phyloP scores from a whole-genome alignment of 1,284 basidiomycete species.

The Cystobasidium pallidum region DNA sequence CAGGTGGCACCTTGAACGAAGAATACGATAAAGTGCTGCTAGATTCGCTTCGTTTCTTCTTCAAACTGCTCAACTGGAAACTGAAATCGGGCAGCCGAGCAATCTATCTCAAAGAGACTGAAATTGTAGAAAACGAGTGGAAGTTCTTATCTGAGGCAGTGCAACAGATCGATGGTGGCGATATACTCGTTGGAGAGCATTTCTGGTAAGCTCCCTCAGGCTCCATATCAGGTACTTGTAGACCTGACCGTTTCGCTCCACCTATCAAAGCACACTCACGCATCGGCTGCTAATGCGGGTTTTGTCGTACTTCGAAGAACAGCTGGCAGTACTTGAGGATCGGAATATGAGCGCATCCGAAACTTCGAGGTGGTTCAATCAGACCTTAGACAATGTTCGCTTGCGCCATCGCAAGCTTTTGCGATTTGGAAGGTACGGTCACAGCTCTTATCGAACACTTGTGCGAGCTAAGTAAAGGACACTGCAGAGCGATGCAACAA shows the following conservation, averaged over 20 bases:
- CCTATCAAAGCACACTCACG: slow-evolving; percentile 75
- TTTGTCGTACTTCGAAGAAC: slow-evolving; percentile 89
- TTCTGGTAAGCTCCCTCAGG: slow-evolving; percentile 68
- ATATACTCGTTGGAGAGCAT: slow-evolving; percentile 89
- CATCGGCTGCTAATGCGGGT: slow-evolving; percentile 88
- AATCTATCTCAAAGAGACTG: slow-evolving; percentile 96
- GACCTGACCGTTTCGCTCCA: neutral
- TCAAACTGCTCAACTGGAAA: slow-evolving; percentile 92
- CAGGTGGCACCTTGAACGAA: slow-evolving; percentile 74
- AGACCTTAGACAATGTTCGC: slow-evolving; percentile 90
- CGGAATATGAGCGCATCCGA: slow-evolving; percentile 75
- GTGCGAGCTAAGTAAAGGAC: neutral
- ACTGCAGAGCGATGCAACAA: slow-evolving; percentile 61
- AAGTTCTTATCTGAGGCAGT: slow-evolving; percentile 92
- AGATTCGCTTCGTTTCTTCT: slow-evolving; percentile 86
- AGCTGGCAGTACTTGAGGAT: slow-evolving; percentile 70
- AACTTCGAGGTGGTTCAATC: slow-evolving; percentile 84
- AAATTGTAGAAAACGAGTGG: slow-evolving; percentile 95
- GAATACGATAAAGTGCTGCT: slow-evolving; percentile 89
- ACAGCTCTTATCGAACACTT: neutral
- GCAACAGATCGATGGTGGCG: slow-evolving; percentile 83
- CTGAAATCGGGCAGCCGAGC: slow-evolving; percentile 89
- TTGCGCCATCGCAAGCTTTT: slow-evolving; percentile 91
- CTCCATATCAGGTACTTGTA: neutral
- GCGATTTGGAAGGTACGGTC: slow-evolving; percentile 78